phyloP scores from a whole-genome alignment of 768 basidiomycete genomes.

The Leccinum sublutescens region DNA sequence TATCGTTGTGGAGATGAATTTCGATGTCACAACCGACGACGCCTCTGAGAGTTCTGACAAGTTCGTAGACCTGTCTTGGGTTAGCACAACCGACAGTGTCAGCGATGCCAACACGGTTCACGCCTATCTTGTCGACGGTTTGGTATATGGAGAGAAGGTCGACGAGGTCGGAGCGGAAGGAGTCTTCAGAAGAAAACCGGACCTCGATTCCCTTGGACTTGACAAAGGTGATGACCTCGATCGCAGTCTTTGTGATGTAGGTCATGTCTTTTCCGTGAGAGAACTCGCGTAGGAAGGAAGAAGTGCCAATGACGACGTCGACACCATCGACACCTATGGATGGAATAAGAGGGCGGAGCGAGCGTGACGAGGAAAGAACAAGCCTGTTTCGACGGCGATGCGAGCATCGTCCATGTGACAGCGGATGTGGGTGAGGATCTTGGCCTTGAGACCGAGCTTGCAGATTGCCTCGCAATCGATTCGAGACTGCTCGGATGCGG shows the following conservation, averaged over 20 bases:
- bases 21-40: slow-evolving; percentile 98
- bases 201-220: slow-evolving; percentile 99
- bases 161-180: slow-evolving; percentile 99
- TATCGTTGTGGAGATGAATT: slow-evolving; percentile 97
- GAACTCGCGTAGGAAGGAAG: slow-evolving; percentile 98
- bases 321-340: slow-evolving; percentile 91
- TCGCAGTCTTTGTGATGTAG: slow-evolving; percentile 98
- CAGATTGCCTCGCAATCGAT: slow-evolving; percentile 97
- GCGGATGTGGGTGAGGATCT: slow-evolving; percentile 98
- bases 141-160: slow-evolving; percentile 98
- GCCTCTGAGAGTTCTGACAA: slow-evolving; percentile 92
- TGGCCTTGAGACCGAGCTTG: slow-evolving; percentile 94
- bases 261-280: slow-evolving; percentile 99
- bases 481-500: slow-evolving; percentile 93
- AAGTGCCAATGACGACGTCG: slow-evolving; percentile 98
- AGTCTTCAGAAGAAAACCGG: slow-evolving; percentile 99
- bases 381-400: slow-evolving; percentile 97
- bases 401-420: slow-evolving; percentile 99
- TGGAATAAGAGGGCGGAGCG: neutral
- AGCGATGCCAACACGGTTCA: slow-evolving; percentile 97
- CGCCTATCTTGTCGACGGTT: slow-evolving; percentile 98
- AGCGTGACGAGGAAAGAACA: slow-evolving; percentile 15
- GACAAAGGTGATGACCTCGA: slow-evolving; percentile 98
- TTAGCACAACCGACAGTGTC: slow-evolving; percentile 99
- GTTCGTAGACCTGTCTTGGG: slow-evolving; percentile 97